phyloP scores from a whole-genome alignment of 176 grass and related monocot genomes.

The Rhynchospora breviuscula region DNA sequence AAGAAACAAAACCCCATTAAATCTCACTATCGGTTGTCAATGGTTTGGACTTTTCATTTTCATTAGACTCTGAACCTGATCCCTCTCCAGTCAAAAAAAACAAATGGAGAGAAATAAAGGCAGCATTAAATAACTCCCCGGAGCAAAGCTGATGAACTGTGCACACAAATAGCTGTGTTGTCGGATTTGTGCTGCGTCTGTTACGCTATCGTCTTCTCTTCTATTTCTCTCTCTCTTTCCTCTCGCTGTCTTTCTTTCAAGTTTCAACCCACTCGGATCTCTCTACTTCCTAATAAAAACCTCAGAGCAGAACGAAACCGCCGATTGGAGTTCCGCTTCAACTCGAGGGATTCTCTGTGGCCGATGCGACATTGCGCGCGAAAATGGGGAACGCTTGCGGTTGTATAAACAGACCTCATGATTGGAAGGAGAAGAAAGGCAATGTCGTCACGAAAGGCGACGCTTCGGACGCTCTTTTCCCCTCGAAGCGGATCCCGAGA shows the following conservation, averaged over 20 bases:
- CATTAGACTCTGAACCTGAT: background rate
- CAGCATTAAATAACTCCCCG: background rate
- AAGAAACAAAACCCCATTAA: background rate
- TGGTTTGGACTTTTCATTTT: background rate
- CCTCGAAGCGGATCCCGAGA: slow-evolving; percentile 39
- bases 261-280: slow-evolving; percentile 1
- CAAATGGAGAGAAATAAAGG: background rate
- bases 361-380: slow-evolving; percentile 61
- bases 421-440: background rate
- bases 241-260: background rate
- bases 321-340: too few species aligned
- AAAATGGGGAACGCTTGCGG: slow-evolving; percentile 22
- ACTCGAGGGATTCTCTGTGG: background rate
- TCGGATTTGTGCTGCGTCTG: slow-evolving; percentile 3
- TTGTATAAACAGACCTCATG: background rate
- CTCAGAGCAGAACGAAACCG: background rate
- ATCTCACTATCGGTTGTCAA: background rate
- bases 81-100: background rate
- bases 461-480: background rate
- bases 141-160: background rate
- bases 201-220: background rate
- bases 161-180: slow-evolving; percentile 10
- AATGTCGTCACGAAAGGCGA: background rate
- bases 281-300: background rate
- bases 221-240: background rate